These are phyloP conservation scores for Aspergillus brunneoviolaceus DNA, from an alignment of 2,329 filamentous ascomycete species.

Conservation along the genomic window DNA sequence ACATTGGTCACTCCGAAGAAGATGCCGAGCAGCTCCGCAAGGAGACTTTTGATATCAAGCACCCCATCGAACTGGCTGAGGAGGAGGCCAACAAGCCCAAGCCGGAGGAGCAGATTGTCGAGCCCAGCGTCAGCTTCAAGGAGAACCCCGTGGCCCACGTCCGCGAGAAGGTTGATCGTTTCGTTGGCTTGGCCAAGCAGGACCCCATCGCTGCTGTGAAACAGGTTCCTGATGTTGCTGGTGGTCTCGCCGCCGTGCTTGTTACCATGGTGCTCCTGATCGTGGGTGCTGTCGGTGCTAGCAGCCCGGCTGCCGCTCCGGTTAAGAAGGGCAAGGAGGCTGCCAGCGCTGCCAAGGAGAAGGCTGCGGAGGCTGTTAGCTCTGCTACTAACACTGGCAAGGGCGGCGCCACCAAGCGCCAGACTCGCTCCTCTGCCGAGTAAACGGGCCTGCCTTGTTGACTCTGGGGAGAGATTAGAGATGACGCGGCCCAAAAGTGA, in stretches of 20 bases:
- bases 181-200: slow-evolving; percentile 78
- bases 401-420: slow-evolving; percentile 63
- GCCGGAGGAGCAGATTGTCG: slow-evolving; percentile 68
- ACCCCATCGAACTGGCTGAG: slow-evolving; percentile 73
- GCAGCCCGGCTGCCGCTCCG: slow-evolving; percentile 63
- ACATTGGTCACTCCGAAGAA: slow-evolving; percentile 94
- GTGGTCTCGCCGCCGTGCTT: slow-evolving; percentile 69
- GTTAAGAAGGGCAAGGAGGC: slow-evolving; percentile 75
- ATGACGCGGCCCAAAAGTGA: neutral
- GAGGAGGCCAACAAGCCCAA: slow-evolving; percentile 81
- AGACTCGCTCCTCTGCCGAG: slow-evolving; percentile 47
- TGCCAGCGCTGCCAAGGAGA: slow-evolving; percentile 58
- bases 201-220: slow-evolving; percentile 82
- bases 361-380: slow-evolving; percentile 64
- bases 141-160: slow-evolving; percentile 87
- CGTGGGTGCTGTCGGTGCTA: slow-evolving; percentile 63
- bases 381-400: slow-evolving; percentile 73
- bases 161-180: slow-evolving; percentile 90
- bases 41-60: slow-evolving; percentile 90
- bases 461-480: neutral
- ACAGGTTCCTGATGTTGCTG: slow-evolving; percentile 88
- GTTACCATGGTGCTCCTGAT: slow-evolving; percentile 71
- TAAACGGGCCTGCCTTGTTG: slow-evolving; percentile 22
- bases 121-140: slow-evolving; percentile 74
- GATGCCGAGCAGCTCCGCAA: slow-evolving; percentile 86